Evolutionary conservation across 2,329 filamentous ascomycete species (phyloP).

Genomic region (Xylaria digitata): DNA sequence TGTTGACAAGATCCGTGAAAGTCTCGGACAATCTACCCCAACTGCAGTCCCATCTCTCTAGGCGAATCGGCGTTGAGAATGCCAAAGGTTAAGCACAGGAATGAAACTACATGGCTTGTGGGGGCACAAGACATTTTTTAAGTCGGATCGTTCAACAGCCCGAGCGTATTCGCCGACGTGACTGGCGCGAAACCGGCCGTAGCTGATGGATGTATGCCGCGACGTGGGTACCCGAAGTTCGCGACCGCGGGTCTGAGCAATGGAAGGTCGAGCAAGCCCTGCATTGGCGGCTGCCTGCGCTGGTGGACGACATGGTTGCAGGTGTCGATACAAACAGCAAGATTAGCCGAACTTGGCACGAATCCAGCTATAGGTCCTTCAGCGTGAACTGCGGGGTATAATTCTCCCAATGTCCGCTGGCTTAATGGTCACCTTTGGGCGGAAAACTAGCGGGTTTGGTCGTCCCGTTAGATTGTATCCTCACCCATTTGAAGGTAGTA

Average conservation of each 20-base stretch:
- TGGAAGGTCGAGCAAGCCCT: slow-evolving; percentile 28
- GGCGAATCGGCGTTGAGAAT: slow-evolving; percentile 32
- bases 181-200: slow-evolving; percentile 31
- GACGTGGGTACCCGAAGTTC: slow-evolving; percentile 46
- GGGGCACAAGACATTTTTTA: slow-evolving; percentile 23
- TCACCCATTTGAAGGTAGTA: slow-evolving; percentile 79
- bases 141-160: slow-evolving; percentile 27
- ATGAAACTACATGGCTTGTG: slow-evolving; percentile 31
- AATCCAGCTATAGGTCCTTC: slow-evolving; percentile 23
- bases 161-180: slow-evolving; percentile 26
- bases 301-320: slow-evolving; percentile 44
- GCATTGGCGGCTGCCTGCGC: slow-evolving; percentile 42
- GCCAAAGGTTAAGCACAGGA: slow-evolving; percentile 23
- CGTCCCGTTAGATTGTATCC: slow-evolving; percentile 73
- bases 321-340: slow-evolving; percentile 45
- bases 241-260: slow-evolving; percentile 35
- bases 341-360: slow-evolving; percentile 46
- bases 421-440: slow-evolving; percentile 64
- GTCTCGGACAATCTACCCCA: slow-evolving; percentile 27
- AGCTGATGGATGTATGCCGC: slow-evolving; percentile 41
- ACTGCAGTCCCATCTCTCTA: slow-evolving; percentile 27
- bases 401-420: slow-evolving; percentile 21
- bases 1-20: slow-evolving; percentile 26
- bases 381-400: slow-evolving; percentile 18
- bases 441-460: slow-evolving; percentile 81